Evolutionary conservation across 2,329 filamentous ascomycete species (phyloP), one percentile per base, ranked within the genome.

Genomic region (Aureobasidium subglaciale): DNA sequence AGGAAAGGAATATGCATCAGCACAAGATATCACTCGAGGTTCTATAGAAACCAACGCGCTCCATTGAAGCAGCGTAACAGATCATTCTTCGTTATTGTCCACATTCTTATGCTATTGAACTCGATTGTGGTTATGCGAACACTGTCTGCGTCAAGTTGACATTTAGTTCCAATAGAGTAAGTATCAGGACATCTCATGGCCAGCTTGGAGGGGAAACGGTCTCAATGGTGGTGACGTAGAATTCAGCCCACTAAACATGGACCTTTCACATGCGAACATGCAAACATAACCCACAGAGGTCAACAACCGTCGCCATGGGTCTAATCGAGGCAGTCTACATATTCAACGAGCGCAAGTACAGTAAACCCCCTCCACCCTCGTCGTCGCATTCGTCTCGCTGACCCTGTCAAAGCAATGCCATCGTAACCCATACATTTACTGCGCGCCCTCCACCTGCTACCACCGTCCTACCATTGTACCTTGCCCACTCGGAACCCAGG

Each of bases 281-380:
- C 25, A 46, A 46, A 25, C 32, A 49, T 25, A 16, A 25, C 30
- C 20, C 35, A 9, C 5, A 35, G 4, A 18, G 10, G 32, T 25
- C 35, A 40, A 30, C 35, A 52, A 38, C 13, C 24, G 16, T 18
- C 58, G 71, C 52, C 56, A 78, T 78, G 75, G 73, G 89, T 75
- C 84, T 88, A 68, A 88, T 99, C 68, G 92, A 97, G 78, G 93
- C 92, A 69, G 79, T 99, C 67, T 92, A 97, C 77, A 90, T 99
- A 70, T 96, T 88, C 73, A 91, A 97, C 81, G 91, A 96, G 77
- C 84, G 91, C 74, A 90, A 91, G 91, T 95, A 76, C 67, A 80
- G 49, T 49, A 30, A 48, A 32, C 3, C 45, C n/a, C 45, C n/a
- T 15, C n/a, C 25, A 18, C 15, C 27, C 16, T 49, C 37, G 25